phyloP scores from a whole-genome alignment of 345 rosid genomes.

The Populus alba region DNA sequence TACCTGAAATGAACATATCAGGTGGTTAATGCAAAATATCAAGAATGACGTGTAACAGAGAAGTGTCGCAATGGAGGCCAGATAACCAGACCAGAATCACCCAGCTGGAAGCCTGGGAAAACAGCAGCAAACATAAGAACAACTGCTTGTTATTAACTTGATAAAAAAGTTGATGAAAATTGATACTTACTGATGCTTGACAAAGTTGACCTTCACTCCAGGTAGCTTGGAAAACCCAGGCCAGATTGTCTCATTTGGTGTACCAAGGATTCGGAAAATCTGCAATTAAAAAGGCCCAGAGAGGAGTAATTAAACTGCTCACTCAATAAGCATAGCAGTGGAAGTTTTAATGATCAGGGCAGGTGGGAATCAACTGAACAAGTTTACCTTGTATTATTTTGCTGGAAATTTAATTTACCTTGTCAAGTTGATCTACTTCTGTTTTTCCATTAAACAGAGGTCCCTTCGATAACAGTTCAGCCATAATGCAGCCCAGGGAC shows the following conservation, averaged over 20 bases:
- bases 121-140: slow-evolving; percentile 54
- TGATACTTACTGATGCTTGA: slow-evolving; percentile 89
- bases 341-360: background rate
- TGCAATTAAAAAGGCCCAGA: slow-evolving; percentile 27
- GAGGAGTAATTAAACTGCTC: background rate
- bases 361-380: background rate
- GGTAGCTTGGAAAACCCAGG: slow-evolving; percentile 93
- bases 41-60: slow-evolving; percentile 31
- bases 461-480: slow-evolving; percentile 80
- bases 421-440: slow-evolving; percentile 97
- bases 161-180: slow-evolving; percentile 17
- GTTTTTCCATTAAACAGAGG: slow-evolving; percentile 93
- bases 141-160: slow-evolving; percentile 23
- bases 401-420: slow-evolving; percentile 43
- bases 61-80: slow-evolving; percentile 61
- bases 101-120: slow-evolving; percentile 95
- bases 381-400: background rate
- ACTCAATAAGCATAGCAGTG: background rate
- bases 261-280: slow-evolving; percentile 89
- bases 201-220: slow-evolving; percentile 96
- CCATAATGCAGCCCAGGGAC: slow-evolving; percentile 99
- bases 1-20: slow-evolving; percentile 74
- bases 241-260: slow-evolving; percentile 96
- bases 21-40: slow-evolving; percentile 38
- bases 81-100: slow-evolving; percentile 81